Conservation (phyloP, 2,329 filamentous ascomycete species). For the Cladosporium sp. region DNA sequence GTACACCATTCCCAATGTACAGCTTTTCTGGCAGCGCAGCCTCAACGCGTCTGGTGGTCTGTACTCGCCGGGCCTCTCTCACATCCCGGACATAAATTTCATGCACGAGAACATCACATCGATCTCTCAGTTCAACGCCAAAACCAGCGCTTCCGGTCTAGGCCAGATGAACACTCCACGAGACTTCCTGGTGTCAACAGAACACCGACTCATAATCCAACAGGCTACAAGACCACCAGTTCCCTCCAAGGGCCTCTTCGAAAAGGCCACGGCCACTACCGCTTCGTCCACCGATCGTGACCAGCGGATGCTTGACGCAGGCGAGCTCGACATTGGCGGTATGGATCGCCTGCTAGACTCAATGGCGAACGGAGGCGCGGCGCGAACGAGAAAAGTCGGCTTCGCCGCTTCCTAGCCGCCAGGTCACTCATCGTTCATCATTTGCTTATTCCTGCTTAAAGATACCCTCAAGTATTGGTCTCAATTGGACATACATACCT, state of each 20-base stretch:
- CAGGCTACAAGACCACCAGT: constrained; percentile 31
- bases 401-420: constrained; percentile 24
- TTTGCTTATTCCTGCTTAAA: constrained; percentile 1
- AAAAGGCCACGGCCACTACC: constrained; percentile 26
- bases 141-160: constrained; percentile 26
- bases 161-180: constrained; percentile 42
- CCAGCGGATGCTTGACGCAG: constrained; percentile 40
- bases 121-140: constrained; percentile 40
- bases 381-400: constrained; percentile 34
- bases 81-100: constrained; percentile 39
- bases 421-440: neutral
- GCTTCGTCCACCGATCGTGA: constrained; percentile 27
- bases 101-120: constrained; percentile 41
- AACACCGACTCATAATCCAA: constrained; percentile 43
- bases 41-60: constrained; percentile 32
- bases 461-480: constrained; percentile 11
- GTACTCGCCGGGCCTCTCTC: constrained; percentile 39
- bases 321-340: constrained; percentile 45
- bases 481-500: neutral
- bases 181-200: constrained; percentile 41
- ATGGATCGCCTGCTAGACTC: constrained; percentile 43
- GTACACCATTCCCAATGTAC: constrained; percentile 43
- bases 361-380: constrained; percentile 26
- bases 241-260: constrained; percentile 24
- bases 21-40: constrained; percentile 43